Base-by-base conservation (phyloP, 371 early-diverging fungal species). In the Mucor indicus region DNA sequence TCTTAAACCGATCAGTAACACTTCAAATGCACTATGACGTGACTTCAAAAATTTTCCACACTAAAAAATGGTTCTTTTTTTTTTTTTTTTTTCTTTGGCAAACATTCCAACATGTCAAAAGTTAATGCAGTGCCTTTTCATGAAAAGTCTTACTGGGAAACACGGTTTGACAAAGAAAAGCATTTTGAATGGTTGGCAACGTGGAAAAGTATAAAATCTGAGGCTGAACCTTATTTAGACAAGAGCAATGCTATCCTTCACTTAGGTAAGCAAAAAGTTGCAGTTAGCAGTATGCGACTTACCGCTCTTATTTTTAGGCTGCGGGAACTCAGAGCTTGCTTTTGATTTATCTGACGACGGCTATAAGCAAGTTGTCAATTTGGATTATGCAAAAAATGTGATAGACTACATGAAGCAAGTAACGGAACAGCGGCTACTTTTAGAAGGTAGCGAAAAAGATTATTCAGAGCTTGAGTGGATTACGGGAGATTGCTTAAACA, bases 281-380 rank as follows among this genome's bases (percentile, higher is more conserved):
- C 19, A 41, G 21, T 4, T 29, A 4, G 19, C 3, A 35, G 19
- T 35, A 42, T 16, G 5, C 8, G 6, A 23, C 27, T 16, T 21
- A 27, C 5, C 16, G 24, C 3, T 1, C 11, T 24, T 33, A 27
- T 13, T n/a, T 16, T 6, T 21, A 64, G 84, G 84, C 1, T 77
- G 78, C 51, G 84, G 84, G 0, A 84, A 81, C 55, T 74, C 75
- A 9, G 51, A 44, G 2, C 58, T 84, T n/a, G 58, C 67, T 1
- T 58, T 71, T 40, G 74, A 79, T 17, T 38, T 80, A 45, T 55
- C 55, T 4, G 62, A 70, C 20, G 21, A 25, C 30, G 77, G 77
- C 4, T 64, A 64, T 33, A 23, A 33, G 9, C 38, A 44, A 6
- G 42, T 76, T 23, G 36, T 60, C 29, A 77, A 71, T 56, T 55